Percentiles rank a stretch among this genome's conserved stretches.
Evolutionary conservation across 495 filamentous ascomycete species (phyloP).

Genomic region (Penicillium salamii): DNA sequence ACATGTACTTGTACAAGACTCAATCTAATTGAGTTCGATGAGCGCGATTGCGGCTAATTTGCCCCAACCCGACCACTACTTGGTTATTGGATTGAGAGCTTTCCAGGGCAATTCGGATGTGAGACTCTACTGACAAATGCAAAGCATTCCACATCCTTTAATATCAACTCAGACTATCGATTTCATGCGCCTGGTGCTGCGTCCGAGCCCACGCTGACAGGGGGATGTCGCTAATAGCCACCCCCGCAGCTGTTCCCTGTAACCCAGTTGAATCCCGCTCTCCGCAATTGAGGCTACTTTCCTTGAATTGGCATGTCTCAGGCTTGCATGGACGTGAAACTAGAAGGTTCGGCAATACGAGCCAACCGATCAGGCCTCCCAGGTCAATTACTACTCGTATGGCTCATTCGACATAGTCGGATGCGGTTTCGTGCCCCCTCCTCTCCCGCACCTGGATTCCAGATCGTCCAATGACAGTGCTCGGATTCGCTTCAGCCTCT

Average conservation of each 20-base stretch:
- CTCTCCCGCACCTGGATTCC: conserved; percentile 7
- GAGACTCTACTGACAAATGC: not conserved
- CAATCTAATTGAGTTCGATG: conserved; percentile 16
- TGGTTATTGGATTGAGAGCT: not conserved
- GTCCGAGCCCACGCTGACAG: conserved; percentile 12
- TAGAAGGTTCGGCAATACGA: not conserved
- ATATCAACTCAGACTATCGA: conserved; percentile 2
- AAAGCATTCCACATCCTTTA: not conserved
- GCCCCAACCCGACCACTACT: not conserved
- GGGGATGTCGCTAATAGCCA: not conserved
- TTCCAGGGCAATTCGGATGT: not conserved
- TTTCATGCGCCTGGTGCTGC: not conserved
- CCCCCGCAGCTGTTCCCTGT: conserved; percentile 5
- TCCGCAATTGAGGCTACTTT: not conserved
- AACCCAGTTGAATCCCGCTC: not conserved
- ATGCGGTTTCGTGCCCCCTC: conserved; percentile 3
- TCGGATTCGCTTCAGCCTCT: conserved; percentile 8
- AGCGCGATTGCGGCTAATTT: not conserved
- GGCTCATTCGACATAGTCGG: not conserved
- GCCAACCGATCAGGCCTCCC: not conserved
- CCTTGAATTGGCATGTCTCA: not conserved
- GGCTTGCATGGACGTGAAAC: not conserved
- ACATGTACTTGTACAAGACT: conserved; percentile 1
- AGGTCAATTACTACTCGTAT: not conserved
- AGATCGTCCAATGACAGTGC: conserved; percentile 13